Evolutionary conservation across 106 monocot genomes (phyloP).

Genomic region (Acorus calamus): DNA sequence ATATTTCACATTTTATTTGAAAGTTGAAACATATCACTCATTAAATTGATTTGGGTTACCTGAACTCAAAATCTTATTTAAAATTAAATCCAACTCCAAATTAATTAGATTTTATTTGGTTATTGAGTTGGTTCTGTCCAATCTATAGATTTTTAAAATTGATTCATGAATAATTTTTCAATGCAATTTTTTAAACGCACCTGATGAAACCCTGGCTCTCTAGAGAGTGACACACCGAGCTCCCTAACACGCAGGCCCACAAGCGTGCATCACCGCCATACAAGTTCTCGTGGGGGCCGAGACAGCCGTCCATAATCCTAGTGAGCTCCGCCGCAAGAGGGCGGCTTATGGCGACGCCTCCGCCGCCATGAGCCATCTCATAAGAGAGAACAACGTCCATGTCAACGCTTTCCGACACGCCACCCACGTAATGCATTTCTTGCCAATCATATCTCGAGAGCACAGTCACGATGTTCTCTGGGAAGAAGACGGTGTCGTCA

Average conservation of each 20-base stretch:
- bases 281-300: slow-evolving; percentile 36
- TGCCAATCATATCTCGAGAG: slow-evolving; percentile 72
- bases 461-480: slow-evolving; percentile 58
- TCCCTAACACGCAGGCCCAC: slow-evolving; percentile 56
- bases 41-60: no score
- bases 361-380: slow-evolving; percentile 80
- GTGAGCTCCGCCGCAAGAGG: slow-evolving; percentile 49
- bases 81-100: no score
- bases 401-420: slow-evolving; percentile 75
- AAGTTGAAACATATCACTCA: no score
- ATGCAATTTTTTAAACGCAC: slow-evolving; percentile 10
- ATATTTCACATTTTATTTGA: no score
- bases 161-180: no score
- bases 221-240: slow-evolving; percentile 67
- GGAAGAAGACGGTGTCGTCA: slow-evolving; percentile 89
- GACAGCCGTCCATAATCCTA: slow-evolving; percentile 38
- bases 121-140: no score
- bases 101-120: no score
- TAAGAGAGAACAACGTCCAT: slow-evolving; percentile 65
- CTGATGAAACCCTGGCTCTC: slow-evolving; percentile 76
- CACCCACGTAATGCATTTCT: slow-evolving; percentile 67
- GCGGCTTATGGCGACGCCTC: slow-evolving; percentile 73
- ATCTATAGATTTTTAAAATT: no score
- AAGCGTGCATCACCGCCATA: slow-evolving; percentile 75
- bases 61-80: no score